Conservation (phyloP, 345 rosid genomes). For the Citrus australasica region DNA sequence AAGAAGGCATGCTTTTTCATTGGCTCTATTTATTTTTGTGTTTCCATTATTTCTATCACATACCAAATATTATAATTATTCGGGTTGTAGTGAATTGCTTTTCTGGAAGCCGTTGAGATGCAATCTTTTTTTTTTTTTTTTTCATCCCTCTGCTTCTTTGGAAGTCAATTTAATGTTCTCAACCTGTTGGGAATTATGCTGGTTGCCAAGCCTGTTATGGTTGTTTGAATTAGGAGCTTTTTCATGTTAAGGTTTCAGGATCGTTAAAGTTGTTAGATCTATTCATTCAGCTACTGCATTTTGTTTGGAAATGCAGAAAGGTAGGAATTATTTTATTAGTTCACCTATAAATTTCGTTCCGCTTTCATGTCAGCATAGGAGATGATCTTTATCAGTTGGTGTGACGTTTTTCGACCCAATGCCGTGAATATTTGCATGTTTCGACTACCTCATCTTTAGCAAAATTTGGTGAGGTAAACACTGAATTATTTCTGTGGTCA, state of each 20-base stretch:
- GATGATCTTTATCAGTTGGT: neutral
- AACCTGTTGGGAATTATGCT: neutral
- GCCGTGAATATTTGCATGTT: neutral
- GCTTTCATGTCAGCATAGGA: neutral
- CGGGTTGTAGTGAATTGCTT: too few relatives aligned
- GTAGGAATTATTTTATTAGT: neutral
- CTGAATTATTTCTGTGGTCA: neutral
- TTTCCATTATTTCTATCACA: too few relatives aligned
- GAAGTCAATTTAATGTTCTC: too few relatives aligned
- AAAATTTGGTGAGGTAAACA: neutral
- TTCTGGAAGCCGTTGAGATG: too few relatives aligned
- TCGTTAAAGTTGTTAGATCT: neutral
- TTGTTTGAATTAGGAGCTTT: neutral
- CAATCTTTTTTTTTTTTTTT: too few relatives aligned
- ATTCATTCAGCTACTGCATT: neutral
- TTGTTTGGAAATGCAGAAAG: neutral
- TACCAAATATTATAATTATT: too few relatives aligned
- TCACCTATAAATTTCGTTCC: neutral
- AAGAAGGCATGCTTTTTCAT: conserved; percentile 26
- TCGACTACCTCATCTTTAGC: neutral
- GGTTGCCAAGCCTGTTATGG: neutral
- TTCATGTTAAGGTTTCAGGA: neutral
- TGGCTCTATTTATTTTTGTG: too few relatives aligned
- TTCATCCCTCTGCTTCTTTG: too few relatives aligned
- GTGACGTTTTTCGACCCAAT: neutral